These are phyloP conservation scores for Chaetomium sp. DNA, from an alignment of 2,329 filamentous ascomycete genomes.

Conservation along the genomic window DNA sequence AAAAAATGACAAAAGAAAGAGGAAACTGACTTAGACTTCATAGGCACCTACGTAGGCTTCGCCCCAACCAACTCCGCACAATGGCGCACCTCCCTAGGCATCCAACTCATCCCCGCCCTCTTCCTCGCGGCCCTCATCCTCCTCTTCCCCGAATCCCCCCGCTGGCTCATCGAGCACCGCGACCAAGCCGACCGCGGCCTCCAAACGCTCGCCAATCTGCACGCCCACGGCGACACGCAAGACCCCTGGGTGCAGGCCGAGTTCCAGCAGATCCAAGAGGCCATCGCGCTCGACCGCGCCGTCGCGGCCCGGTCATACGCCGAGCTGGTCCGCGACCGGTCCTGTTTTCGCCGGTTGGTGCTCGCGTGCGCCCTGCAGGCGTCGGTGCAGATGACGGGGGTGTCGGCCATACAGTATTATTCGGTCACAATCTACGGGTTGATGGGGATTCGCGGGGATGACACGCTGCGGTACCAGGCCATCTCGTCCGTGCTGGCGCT, in stretches of 20 bases:
- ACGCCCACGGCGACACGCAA: constrained; percentile 58
- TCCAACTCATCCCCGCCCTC: constrained; percentile 60
- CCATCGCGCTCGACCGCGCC: constrained; percentile 59
- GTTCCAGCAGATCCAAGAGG: constrained; percentile 59
- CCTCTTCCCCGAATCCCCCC: constrained; percentile 63
- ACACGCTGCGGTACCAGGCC: constrained; percentile 68
- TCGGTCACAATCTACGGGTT: constrained; percentile 59
- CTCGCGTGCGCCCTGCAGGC: constrained; percentile 64
- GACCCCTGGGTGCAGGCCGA: constrained; percentile 68
- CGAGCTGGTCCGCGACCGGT: constrained; percentile 40
- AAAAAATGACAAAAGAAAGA: neutral
- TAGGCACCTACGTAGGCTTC: constrained; percentile 23
- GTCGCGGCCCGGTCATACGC: constrained; percentile 53
- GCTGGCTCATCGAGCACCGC: constrained; percentile 71
- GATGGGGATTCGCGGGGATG: constrained; percentile 59
- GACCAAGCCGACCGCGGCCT: constrained; percentile 50
- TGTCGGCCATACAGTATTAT: constrained; percentile 70
- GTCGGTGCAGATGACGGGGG: constrained; percentile 70
- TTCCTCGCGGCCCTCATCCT: constrained; percentile 59
- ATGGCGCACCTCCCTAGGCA: constrained; percentile 42
- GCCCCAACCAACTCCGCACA: constrained; percentile 27
- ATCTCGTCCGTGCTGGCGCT: constrained; percentile 67
- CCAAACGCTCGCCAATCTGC: constrained; percentile 59
- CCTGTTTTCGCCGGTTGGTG: constrained; percentile 65
- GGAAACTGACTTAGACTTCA: neutral